Evolutionary conservation across 208 protist species (phyloP).

Genomic region (Leishmania aethiopica): DNA sequence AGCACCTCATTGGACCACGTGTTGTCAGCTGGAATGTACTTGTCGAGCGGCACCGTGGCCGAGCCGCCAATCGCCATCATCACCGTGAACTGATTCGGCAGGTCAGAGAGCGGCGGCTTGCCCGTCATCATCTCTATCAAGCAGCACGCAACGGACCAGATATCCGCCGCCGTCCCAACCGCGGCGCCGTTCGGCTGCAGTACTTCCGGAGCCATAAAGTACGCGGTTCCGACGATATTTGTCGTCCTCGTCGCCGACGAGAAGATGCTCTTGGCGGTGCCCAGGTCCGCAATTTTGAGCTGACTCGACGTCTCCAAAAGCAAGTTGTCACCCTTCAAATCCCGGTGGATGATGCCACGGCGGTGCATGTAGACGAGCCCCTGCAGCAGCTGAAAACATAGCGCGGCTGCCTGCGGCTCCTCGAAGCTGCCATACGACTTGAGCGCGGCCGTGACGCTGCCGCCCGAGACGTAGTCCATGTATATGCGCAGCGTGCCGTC

Average conservation of each 20-base stretch:
- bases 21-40: slow-evolving; percentile 66
- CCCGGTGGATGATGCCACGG: slow-evolving; percentile 86
- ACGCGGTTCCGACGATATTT: slow-evolving; percentile 83
- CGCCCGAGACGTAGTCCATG: slow-evolving; percentile 92
- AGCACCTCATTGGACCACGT: slow-evolving; percentile 56
- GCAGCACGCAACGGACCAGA: slow-evolving; percentile 93
- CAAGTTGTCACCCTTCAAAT: slow-evolving; percentile 94
- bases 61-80: slow-evolving; percentile 81
- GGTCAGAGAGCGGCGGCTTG: slow-evolving; percentile 55
- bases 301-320: slow-evolving; percentile 73
- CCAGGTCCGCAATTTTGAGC: slow-evolving; percentile 89
- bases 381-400: slow-evolving; percentile 81
- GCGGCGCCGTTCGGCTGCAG: slow-evolving; percentile 39
- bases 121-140: slow-evolving; percentile 92
- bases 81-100: slow-evolving; percentile 75
- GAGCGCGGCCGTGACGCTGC: slow-evolving; percentile 85
- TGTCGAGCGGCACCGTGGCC: slow-evolving; percentile 42
- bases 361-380: slow-evolving; percentile 87
- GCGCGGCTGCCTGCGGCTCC: slow-evolving; percentile 74
- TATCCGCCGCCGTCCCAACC: slow-evolving; percentile 60
- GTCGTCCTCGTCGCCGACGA: slow-evolving; percentile 25
- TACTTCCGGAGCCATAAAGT: slow-evolving; percentile 93
- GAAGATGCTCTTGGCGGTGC: slow-evolving; percentile 61
- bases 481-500: slow-evolving; percentile 86
- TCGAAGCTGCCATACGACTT: slow-evolving; percentile 76